phyloP scores from a whole-genome alignment of 176 grass and related monocot genomes.

The Urochloa ruziziensis region DNA sequence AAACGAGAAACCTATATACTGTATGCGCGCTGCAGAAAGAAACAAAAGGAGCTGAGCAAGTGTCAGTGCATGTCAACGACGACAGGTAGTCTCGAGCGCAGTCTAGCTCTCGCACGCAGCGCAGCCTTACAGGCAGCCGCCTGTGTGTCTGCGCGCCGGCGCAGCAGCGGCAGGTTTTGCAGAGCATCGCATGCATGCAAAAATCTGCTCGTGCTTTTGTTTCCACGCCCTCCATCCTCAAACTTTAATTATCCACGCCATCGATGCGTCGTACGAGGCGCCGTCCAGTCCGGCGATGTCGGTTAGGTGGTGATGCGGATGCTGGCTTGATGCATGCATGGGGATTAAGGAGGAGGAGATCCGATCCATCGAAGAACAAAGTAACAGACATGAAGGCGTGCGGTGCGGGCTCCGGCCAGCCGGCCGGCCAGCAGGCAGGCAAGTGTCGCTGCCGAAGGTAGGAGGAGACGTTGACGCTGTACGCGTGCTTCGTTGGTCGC shows the following conservation, averaged over 20 bases:
- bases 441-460: slow-evolving; percentile 23
- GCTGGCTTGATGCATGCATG: too few species aligned
- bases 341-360: too few species aligned
- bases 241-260: not conserved
- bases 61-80: slow-evolving; percentile 45
- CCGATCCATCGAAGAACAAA: too few species aligned
- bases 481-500: not conserved
- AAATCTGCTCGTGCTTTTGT: slow-evolving; percentile 33
- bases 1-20: not conserved
- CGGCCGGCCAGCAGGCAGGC: not conserved
- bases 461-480: not conserved
- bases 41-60: slow-evolving; percentile 14
- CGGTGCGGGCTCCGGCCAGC: not conserved
- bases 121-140: slow-evolving; percentile 27
- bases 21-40: not conserved
- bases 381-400: not conserved
- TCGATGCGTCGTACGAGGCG: not conserved
- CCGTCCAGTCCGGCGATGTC: not conserved
- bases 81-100: slow-evolving; percentile 49
- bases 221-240: slow-evolving; percentile 27
- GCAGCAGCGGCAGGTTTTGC: not conserved
- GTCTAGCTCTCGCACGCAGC: slow-evolving; percentile 16
- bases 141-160: not conserved
- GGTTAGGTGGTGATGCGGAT: not conserved
- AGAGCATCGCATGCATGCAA: slow-evolving; percentile 37